Conservation (phyloP, 106 monocot genomes). For the Amphibolis antarctica region DNA sequence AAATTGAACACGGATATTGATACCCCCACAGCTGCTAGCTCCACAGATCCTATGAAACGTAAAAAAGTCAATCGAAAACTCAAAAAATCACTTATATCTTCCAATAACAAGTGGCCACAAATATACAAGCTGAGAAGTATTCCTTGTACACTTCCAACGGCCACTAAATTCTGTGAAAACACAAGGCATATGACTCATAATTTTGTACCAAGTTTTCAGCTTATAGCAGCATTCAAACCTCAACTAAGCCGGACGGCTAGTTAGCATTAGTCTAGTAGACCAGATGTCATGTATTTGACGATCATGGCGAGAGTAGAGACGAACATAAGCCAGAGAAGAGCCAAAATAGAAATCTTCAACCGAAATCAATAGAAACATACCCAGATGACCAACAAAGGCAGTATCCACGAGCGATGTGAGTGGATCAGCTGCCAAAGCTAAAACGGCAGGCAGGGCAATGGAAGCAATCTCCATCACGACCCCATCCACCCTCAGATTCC, state of each 20-base stretch:
- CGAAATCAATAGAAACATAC: constrained; percentile 19
- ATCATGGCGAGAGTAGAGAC: too few species aligned
- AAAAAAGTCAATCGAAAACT: not conserved
- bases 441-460: constrained; percentile 68
- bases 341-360: not conserved
- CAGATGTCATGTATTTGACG: too few species aligned
- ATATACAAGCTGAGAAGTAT: not conserved
- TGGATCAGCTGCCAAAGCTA: constrained; percentile 89
- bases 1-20: constrained; percentile 90
- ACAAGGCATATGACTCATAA: too few species aligned
- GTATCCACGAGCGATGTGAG: constrained; percentile 78
- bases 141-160: too few species aligned
- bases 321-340: too few species aligned
- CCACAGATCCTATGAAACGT: constrained; percentile 47
- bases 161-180: too few species aligned
- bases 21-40: constrained; percentile 83
- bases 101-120: not conserved
- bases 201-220: too few species aligned
- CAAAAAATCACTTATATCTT: not conserved
- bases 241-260: too few species aligned
- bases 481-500: constrained; percentile 26
- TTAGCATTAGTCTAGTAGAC: too few species aligned
- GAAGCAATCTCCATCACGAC: constrained; percentile 53
- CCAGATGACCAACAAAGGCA: constrained; percentile 83
- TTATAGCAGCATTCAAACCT: too few species aligned